Evolutionary conservation across 305 asterid species (phyloP).

Genomic region (Andrographis paniculata): DNA sequence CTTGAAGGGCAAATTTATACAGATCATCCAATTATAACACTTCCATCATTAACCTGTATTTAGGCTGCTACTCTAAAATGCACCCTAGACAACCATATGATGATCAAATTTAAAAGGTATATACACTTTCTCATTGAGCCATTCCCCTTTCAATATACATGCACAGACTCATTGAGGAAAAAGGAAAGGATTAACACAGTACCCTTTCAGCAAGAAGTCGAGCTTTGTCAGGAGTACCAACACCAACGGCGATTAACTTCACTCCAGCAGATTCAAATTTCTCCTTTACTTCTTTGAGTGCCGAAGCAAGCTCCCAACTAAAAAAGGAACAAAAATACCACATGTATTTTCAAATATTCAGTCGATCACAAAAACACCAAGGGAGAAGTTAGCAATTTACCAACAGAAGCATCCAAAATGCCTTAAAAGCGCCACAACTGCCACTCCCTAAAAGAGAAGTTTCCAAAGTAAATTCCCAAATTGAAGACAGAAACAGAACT

Average conservation of each 20-base stretch:
- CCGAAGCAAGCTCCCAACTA: constrained; percentile 84
- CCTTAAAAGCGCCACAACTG: constrained; percentile 83
- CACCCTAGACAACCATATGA: background rate
- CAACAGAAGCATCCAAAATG: constrained; percentile 92
- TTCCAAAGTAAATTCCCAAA: no score
- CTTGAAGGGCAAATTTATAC: no score
- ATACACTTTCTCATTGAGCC: no score
- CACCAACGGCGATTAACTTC: constrained; percentile 79
- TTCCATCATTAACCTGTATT: no score
- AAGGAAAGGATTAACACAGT: constrained; percentile 9
- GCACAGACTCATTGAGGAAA: constrained; percentile 1
- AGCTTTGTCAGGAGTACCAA: constrained; percentile 81
- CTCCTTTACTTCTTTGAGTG: constrained; percentile 60
- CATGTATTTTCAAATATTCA: no score
- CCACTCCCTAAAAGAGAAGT: constrained; percentile 72
- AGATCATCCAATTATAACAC: no score
- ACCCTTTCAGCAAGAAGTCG: constrained; percentile 78
- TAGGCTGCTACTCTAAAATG: no score
- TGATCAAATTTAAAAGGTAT: no score
- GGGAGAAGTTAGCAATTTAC: constrained; percentile 32
- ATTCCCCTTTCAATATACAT: background rate
- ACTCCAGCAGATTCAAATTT: constrained; percentile 70
- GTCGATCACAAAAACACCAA: no score
- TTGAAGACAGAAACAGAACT: background rate
- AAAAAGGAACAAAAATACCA: constrained; percentile 9